Evolutionary conservation across 176 grass and related monocot genomes (phyloP).

Genomic region (Juncus effusus): DNA sequence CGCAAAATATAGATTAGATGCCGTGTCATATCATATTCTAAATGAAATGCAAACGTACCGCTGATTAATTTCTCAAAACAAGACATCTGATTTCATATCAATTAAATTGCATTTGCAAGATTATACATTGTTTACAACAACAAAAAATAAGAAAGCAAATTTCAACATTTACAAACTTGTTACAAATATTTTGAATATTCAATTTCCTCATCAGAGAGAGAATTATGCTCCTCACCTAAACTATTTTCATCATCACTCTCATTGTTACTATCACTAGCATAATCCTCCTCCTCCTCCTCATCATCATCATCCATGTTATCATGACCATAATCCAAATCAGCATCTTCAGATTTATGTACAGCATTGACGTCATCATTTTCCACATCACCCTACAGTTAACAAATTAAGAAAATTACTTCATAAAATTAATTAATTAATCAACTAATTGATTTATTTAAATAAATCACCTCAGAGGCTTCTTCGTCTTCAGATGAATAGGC

Average conservation of each 20-base stretch:
- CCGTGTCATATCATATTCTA: no score
- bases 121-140: no score
- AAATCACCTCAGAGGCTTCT: conserved; percentile 63
- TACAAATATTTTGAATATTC: no score
- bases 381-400: conserved; percentile 10
- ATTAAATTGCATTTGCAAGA: no score
- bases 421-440: neutral
- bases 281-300: conserved; percentile 7
- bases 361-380: conserved; percentile 18
- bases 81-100: no score
- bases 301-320: conserved; percentile 27
- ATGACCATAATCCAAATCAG: neutral
- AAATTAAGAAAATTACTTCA: neutral
- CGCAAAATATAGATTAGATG: no score
- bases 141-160: no score
- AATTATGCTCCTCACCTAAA: neutral
- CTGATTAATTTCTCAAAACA: no score
- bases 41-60: no score
- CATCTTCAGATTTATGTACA: neutral
- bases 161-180: no score
- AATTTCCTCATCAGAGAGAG: no score
- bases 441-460: neutral
- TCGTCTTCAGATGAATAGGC: conserved; percentile 77
- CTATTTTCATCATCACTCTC: conserved; percentile 9
- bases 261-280: neutral